Conservation (phyloP, 768 basidiomycete genomes). For the Tulasnella sp. region DNA sequence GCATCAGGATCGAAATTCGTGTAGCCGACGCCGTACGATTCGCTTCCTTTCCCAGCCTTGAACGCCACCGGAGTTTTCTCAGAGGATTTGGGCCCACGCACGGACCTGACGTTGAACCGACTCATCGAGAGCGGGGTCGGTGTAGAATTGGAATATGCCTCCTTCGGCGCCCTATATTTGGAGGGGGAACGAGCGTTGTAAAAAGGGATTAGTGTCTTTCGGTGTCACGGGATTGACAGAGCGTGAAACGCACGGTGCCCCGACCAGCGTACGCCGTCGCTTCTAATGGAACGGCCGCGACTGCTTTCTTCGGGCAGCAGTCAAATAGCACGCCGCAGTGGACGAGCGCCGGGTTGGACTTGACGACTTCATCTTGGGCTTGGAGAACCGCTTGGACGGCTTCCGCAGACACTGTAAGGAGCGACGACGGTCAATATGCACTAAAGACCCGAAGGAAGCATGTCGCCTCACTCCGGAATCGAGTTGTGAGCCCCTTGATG, state of each 20-base stretch:
- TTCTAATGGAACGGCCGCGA: neutral
- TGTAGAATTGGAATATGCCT: neutral
- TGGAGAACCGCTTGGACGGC: neutral
- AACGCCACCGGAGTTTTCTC: neutral
- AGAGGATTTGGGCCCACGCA: neutral
- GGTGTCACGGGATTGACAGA: no score
- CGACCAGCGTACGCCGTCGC: neutral
- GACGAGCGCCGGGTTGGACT: neutral
- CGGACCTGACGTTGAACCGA: neutral
- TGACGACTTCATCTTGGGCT: neutral
- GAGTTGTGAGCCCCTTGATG: neutral
- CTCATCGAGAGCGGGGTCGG: neutral
- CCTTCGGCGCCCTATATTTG: neutral
- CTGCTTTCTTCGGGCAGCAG: neutral
- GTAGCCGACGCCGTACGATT: neutral
- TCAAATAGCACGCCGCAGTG: neutral
- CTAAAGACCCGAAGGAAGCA: neutral
- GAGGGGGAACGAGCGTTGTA: no score
- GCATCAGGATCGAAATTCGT: conserved; percentile 4
- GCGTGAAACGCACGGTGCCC: neutral
- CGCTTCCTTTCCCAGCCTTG: neutral
- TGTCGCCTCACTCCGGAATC: neutral
- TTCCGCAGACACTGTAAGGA: neutral
- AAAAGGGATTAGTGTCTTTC: neutral
- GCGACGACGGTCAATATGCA: neutral